Evolutionary conservation across 75 land plant genomes (phyloP).

Genomic region (Pinus tabuliformis): DNA sequence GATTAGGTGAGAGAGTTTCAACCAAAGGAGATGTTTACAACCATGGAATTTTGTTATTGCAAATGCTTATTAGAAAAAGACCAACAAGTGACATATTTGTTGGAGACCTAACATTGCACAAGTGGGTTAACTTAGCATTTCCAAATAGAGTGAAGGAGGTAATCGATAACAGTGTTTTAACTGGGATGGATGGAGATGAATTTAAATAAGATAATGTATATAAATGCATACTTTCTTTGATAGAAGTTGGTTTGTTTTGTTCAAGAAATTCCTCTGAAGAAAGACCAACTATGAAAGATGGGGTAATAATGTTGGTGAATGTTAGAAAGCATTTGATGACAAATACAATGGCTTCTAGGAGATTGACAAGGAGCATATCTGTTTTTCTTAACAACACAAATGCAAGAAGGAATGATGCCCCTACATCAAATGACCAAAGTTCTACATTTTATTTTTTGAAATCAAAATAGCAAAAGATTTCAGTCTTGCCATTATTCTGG

Average conservation of each 20-base stretch:
- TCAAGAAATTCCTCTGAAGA: background rate
- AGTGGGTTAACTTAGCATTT: background rate
- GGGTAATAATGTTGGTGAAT: background rate
- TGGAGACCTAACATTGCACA: background rate
- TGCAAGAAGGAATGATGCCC: background rate
- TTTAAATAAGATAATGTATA: background rate
- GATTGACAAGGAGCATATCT: background rate
- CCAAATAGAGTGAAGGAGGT: conserved; percentile 1
- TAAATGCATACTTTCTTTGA: background rate
- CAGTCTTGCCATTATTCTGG: too few species aligned
- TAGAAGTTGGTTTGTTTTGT: background rate
- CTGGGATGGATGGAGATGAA: background rate
- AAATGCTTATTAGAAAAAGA: background rate
- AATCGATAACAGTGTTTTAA: background rate
- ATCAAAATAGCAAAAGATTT: too few species aligned
- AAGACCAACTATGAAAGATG: background rate
- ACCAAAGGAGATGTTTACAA: conserved; percentile 13
- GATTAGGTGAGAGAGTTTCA: background rate
- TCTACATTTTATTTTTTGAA: background rate
- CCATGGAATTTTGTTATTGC: background rate
- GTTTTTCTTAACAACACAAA: background rate
- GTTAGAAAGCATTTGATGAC: background rate
- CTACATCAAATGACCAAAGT: background rate
- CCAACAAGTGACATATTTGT: conserved; percentile 9
- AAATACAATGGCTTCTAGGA: background rate